A percentile compares a stretch with the other conserved stretches of the same genome.
phyloP scores from a whole-genome alignment of 106 monocot genomes.

The Platanthera guangdongensis region DNA sequence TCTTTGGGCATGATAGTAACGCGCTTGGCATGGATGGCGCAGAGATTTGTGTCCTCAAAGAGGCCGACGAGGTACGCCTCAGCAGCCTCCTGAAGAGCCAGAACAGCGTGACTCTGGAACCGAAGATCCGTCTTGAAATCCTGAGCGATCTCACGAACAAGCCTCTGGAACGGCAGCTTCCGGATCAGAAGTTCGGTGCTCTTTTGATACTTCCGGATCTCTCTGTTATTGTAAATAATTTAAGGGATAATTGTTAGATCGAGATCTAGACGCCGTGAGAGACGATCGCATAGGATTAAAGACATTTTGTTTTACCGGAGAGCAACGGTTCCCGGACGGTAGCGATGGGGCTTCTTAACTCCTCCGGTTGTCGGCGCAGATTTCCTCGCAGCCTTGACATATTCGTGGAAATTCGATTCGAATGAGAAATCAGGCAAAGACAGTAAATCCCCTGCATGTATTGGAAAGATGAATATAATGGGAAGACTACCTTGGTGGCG shows the following conservation, averaged over 20 bases:
- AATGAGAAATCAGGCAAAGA: neutral
- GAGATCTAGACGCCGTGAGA: neutral
- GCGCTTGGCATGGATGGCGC: slow-evolving; percentile 25
- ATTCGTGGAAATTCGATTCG: neutral
- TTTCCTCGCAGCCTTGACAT: slow-evolving; percentile 11
- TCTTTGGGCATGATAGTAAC: slow-evolving; percentile 30
- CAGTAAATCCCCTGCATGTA: neutral
- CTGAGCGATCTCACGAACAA: slow-evolving; percentile 17
- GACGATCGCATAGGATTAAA: neutral
- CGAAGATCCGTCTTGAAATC: slow-evolving; percentile 28
- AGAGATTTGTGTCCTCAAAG: slow-evolving; percentile 26
- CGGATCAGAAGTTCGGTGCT: slow-evolving; percentile 18
- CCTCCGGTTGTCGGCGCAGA: slow-evolving; percentile 15
- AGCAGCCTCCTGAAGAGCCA: slow-evolving; percentile 25
- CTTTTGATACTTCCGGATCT: slow-evolving; percentile 21
- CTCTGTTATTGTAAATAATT: neutral
- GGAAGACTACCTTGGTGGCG: slow-evolving; percentile 9
- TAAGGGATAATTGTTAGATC: neutral
- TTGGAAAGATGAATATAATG: neutral
- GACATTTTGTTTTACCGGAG: neutral
- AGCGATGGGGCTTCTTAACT: slow-evolving; percentile 19
- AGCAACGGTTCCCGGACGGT: slow-evolving; percentile 14
- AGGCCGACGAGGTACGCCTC: slow-evolving; percentile 26
- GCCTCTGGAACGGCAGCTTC: slow-evolving; percentile 18
- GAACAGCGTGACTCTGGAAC: slow-evolving; percentile 30